A percentile compares a stretch with the other conserved stretches of the same genome.
phyloP scores from a whole-genome alignment of 768 basidiomycete species.

The Mycena kentingensis region DNA sequence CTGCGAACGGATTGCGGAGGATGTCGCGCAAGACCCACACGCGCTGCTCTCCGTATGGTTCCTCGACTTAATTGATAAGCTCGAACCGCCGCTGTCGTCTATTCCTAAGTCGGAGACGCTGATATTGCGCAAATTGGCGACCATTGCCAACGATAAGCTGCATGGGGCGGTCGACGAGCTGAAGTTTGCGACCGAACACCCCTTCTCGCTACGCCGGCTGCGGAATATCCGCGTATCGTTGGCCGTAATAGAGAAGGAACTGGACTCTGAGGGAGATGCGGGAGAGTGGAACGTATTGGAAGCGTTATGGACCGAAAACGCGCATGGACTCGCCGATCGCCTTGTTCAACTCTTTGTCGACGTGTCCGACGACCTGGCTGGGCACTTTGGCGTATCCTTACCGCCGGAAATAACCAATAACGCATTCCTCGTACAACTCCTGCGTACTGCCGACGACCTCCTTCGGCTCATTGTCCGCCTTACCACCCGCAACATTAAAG shows the following conservation, averaged over 20 bases:
- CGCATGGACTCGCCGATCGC: slow-evolving; percentile 57
- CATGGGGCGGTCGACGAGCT: slow-evolving; percentile 65
- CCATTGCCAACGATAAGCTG: slow-evolving; percentile 70
- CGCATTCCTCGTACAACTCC: slow-evolving; percentile 53
- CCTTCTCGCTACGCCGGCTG: slow-evolving; percentile 53
- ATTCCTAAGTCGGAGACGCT: slow-evolving; percentile 64
- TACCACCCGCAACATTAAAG: no score
- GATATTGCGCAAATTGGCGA: slow-evolving; percentile 60
- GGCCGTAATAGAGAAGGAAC: slow-evolving; percentile 54
- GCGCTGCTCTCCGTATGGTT: slow-evolving; percentile 63
- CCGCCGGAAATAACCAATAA: slow-evolving; percentile 41
- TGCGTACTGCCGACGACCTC: slow-evolving; percentile 55
- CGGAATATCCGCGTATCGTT: slow-evolving; percentile 66
- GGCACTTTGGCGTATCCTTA: slow-evolving; percentile 48
- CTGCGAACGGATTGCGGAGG: slow-evolving; percentile 67
- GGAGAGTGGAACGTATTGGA: slow-evolving; percentile 60
- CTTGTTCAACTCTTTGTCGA: slow-evolving; percentile 54
- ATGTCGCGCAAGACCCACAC: slow-evolving; percentile 60
- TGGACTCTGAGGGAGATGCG: slow-evolving; percentile 49
- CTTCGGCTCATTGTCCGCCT: slow-evolving; percentile 54
- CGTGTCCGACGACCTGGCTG: slow-evolving; percentile 54
- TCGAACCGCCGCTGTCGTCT: slow-evolving; percentile 59
- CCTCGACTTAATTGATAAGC: slow-evolving; percentile 56
- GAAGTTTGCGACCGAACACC: slow-evolving; percentile 47
- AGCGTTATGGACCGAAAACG: slow-evolving; percentile 60